These are phyloP conservation scores for Xylaria sp. DNA, from an alignment of 2,329 filamentous ascomycete species.

Conservation along the genomic window DNA sequence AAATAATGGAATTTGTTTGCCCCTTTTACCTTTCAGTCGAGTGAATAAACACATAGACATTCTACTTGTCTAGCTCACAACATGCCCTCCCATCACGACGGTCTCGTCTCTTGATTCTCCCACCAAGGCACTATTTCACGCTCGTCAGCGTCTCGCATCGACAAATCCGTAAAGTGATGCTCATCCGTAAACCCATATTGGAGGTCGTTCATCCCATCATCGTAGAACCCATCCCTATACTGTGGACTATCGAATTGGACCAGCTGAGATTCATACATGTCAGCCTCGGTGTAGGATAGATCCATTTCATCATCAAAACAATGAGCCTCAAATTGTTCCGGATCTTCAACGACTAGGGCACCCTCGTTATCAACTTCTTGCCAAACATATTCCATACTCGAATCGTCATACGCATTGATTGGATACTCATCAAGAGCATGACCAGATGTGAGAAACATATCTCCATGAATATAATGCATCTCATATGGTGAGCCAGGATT, in stretches of 20 bases:
- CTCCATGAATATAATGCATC: not conserved
- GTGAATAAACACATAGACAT: no score
- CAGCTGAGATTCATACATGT: not conserved
- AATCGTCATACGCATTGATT: not conserved
- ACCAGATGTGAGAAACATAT: not conserved
- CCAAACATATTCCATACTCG: not conserved
- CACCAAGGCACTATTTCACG: constrained; percentile 28
- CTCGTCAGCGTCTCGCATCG: not conserved
- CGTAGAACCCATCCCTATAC: not conserved
- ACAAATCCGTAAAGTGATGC: not conserved
- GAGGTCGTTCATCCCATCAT: constrained; percentile 4
- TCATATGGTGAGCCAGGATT: not conserved
- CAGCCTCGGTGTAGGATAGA: not conserved
- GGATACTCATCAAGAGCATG: not conserved
- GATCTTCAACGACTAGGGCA: not conserved
- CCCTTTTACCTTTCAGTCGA: no score
- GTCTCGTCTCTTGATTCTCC: no score
- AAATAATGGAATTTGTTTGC: no score
- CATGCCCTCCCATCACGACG: no score
- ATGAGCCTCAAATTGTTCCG: not conserved
- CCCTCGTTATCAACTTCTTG: not conserved
- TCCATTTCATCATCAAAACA: not conserved
- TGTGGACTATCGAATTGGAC: not conserved
- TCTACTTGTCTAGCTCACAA: no score
- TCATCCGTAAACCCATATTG: not conserved